phyloP scores from a whole-genome alignment of 192 early-diverging fungal species.

The Coemansia sp. region DNA sequence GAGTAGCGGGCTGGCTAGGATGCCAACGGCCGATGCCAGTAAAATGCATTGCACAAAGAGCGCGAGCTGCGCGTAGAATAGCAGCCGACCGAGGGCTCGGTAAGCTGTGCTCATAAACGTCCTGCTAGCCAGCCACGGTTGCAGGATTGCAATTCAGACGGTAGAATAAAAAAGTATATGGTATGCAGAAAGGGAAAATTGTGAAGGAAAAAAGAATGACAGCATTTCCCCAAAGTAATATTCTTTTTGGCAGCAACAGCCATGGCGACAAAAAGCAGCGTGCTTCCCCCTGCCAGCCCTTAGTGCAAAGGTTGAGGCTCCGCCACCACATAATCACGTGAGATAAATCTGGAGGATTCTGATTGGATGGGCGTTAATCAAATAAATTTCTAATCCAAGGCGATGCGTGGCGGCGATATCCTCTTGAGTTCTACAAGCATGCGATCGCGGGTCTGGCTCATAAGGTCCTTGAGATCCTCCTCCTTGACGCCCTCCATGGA shows the following conservation, averaged over 20 bases:
- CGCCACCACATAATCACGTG: not conserved
- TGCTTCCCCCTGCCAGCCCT: not conserved
- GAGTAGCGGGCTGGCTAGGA: slow-evolving; percentile 28
- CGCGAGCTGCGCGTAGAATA: slow-evolving; percentile 36
- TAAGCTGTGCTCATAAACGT: slow-evolving; percentile 4
- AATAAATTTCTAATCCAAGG: not conserved
- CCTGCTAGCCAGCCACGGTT: slow-evolving; percentile 13
- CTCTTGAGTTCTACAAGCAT: slow-evolving; percentile 44
- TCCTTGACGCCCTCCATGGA: slow-evolving; percentile 37
- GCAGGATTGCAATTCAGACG: not conserved
- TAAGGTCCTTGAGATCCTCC: slow-evolving; percentile 45
- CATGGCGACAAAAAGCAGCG: not conserved
- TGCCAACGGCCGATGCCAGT: slow-evolving; percentile 30
- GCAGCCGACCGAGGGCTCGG: slow-evolving; percentile 14
- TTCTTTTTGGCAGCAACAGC: too few relatives aligned
- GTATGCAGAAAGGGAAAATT: not conserved
- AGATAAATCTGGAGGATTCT: not conserved
- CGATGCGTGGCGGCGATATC: slow-evolving; percentile 40
- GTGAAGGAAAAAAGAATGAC: not conserved
- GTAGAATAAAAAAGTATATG: not conserved
- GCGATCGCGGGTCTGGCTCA: slow-evolving; percentile 44
- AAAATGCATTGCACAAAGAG: slow-evolving; percentile 41
- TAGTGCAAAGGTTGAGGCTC: not conserved
- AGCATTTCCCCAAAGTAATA: not conserved
- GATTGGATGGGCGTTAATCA: not conserved